Evolutionary conservation across 2,329 filamentous ascomycete genomes (phyloP), one percentile per base, ranked within the genome.

Genomic region (Neophaeococcomyces mojaviensis): DNA sequence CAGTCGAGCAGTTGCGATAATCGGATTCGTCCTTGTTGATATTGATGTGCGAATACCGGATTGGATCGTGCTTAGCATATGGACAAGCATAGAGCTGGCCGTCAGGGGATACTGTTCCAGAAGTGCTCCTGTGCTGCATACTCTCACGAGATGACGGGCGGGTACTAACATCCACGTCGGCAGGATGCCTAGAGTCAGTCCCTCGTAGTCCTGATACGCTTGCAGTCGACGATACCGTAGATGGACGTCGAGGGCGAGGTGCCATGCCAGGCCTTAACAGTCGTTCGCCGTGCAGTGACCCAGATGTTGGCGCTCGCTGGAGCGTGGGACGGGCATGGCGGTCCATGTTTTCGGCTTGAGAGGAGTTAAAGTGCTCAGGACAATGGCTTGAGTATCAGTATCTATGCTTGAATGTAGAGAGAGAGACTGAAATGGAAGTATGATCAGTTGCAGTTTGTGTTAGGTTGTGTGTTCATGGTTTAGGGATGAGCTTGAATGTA

Each of bases 81-180:
- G 53, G 55, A 45, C 55, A 57, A 16, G 55, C 55, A 38, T 53
- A 57, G 9, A 67, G 48, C 68, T 64, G 41, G 4, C 20, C 15
- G 3, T 37, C 41, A 7, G 32, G 13, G 18, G 33, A 28, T 3
- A 22, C 19, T n/a, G 35, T 24, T 7, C 16, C 13, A 16, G 41
- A 36, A n/a, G 41, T 8, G 30, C 39, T 43, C 16, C 15, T 22
- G 5, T 24, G 39, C 22, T 19, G 39, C n/a, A 10, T 43, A 18
- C 6, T 43, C 4, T 34, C 39, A 18, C 6, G n/a, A 5, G n/a
- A 15, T 18, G 16, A 22, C 4, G 16, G 12, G 12, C 15, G 16
- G 12, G 20, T 37, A 22, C 19, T 12, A 4, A 15, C 20, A 16
- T 18, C 16, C 4, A 4, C 16, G n/a, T 3, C 34, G 13, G 19